These are phyloP conservation scores for Candida boleticola DNA, from an alignment of 805 yeast genomes.

Conservation along the genomic window DNA sequence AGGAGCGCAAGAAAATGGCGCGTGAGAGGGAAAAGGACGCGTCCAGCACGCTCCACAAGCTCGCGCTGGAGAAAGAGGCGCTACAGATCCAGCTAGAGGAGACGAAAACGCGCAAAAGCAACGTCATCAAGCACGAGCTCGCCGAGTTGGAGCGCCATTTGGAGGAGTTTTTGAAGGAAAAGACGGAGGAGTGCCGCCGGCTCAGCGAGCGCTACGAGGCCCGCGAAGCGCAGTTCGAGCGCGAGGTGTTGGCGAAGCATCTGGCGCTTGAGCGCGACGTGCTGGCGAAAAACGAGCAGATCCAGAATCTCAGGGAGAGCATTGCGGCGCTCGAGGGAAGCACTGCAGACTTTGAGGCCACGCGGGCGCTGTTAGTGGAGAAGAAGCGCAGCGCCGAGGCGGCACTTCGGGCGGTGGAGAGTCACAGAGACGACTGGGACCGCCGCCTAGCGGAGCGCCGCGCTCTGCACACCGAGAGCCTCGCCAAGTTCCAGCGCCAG, in stretches of 20 bases:
- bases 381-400: background rate
- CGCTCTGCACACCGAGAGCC: constrained; percentile 8
- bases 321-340: constrained; percentile 13
- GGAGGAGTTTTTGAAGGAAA: constrained; percentile 14
- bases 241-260: constrained; percentile 9
- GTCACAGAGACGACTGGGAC: background rate
- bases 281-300: constrained; percentile 7
- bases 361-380: constrained; percentile 7
- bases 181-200: constrained; percentile 23
- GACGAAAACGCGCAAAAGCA: constrained; percentile 8
- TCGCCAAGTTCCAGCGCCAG: constrained; percentile 31
- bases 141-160: constrained; percentile 15
- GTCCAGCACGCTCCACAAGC: constrained; percentile 14
- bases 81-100: constrained; percentile 11
- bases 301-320: constrained; percentile 4
- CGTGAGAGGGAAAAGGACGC: constrained; percentile 16
- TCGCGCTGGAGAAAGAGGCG: constrained; percentile 12
- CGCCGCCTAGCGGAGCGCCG: background rate
- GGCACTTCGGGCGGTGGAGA: background rate
- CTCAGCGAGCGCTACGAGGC: constrained; percentile 23
- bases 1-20: constrained; percentile 15
- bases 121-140: constrained; percentile 13
- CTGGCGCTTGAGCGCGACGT: constrained; percentile 6
- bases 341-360: constrained; percentile 16
- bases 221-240: constrained; percentile 20